phyloP scores from a whole-genome alignment of 1,284 basidiomycete species.

The Agaricales sp. region DNA sequence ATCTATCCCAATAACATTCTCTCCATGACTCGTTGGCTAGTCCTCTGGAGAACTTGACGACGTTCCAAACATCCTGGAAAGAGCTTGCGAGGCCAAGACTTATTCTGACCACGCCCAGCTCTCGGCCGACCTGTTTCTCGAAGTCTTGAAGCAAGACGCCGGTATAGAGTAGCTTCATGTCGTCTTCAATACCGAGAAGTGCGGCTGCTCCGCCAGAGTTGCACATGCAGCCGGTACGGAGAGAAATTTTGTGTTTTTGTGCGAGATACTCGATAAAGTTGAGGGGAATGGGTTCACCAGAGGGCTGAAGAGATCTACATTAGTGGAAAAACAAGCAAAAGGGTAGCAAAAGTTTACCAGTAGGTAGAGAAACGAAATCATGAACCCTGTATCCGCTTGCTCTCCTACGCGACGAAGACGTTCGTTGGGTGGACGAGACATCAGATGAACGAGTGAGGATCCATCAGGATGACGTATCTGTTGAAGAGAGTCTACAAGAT shows the following conservation, averaged over 20 bases:
- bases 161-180: conserved; percentile 52
- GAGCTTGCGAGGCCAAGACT: conserved; percentile 68
- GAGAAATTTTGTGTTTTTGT: conserved; percentile 50
- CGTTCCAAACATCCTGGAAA: conserved; percentile 63
- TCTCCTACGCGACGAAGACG: conserved; percentile 50
- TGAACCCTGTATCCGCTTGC: conserved; percentile 55
- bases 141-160: conserved; percentile 54
- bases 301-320: conserved; percentile 29
- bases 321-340: conserved; percentile 7
- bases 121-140: conserved; percentile 48
- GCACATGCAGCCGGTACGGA: conserved; percentile 79
- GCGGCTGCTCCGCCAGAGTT: conserved; percentile 73
- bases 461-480: conserved; percentile 49
- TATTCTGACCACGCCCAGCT: conserved; percentile 65
- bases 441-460: conserved; percentile 50
- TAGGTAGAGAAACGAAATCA: conserved; percentile 53
- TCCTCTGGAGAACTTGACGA: conserved; percentile 45
- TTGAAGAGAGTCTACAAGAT: conserved; percentile 43
- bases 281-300: conserved; percentile 55
- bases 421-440: conserved; percentile 47
- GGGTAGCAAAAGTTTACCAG: conserved; percentile 31
- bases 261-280: conserved; percentile 64
- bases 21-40: conserved; percentile 35
- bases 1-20: conserved; percentile 33
- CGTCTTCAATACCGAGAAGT: conserved; percentile 52